Percentiles rank a stretch among this genome's conserved stretches.
phyloP scores from a whole-genome alignment of 768 basidiomycete species.

The Amanita jacksonii region DNA sequence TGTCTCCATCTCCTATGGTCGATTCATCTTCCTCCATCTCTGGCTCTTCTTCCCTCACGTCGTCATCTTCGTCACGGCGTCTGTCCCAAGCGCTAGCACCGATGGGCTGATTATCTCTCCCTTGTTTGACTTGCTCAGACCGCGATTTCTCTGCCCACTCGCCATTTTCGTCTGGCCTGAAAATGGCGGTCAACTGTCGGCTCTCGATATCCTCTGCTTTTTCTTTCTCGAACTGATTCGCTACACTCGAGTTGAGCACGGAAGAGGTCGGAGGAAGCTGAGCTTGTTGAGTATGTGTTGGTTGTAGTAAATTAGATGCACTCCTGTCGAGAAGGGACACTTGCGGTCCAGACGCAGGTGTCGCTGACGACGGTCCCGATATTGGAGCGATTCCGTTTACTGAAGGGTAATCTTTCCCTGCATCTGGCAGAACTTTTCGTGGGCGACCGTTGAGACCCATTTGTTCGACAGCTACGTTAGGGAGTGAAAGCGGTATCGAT shows the following conservation, averaged over 20 bases:
- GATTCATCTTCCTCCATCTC: constrained; percentile 58
- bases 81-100: constrained; percentile 43
- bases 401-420: constrained; percentile 58
- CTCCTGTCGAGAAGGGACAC: constrained; percentile 42
- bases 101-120: constrained; percentile 26
- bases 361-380: constrained; percentile 41
- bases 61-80: constrained; percentile 48
- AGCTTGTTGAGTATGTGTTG: constrained; percentile 33
- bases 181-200: constrained; percentile 68
- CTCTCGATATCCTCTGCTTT: constrained; percentile 39
- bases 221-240: constrained; percentile 28
- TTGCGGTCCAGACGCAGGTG: constrained; percentile 33
- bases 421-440: constrained; percentile 70
- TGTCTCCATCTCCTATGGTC: constrained; percentile 55
- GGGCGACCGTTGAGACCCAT: constrained; percentile 73
- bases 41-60: constrained; percentile 63
- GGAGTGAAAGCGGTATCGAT: constrained; percentile 52
- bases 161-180: constrained; percentile 75
- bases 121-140: constrained; percentile 40
- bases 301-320: constrained; percentile 25
- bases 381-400: constrained; percentile 51
- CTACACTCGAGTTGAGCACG: constrained; percentile 19
- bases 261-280: constrained; percentile 24
- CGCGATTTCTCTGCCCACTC: constrained; percentile 82
- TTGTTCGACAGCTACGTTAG: constrained; percentile 68